Evolutionary conservation across 164 flowering plant genomes (phyloP).

Genomic region (Vitis amurensis): DNA sequence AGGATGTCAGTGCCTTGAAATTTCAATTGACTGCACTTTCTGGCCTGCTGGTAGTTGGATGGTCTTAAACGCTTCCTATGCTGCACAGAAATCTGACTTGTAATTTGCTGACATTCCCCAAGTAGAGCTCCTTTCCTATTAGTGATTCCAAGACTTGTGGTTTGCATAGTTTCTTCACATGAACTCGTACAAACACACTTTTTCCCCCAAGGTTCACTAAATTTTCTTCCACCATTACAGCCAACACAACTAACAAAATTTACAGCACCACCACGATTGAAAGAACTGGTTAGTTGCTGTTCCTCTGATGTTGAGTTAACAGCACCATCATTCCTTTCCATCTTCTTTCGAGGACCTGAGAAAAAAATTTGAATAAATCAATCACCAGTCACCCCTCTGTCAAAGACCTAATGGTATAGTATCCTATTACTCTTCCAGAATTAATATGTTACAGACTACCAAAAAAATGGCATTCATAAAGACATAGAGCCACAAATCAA

Average conservation of each 20-base stretch:
- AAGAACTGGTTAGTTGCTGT: conserved; percentile 11
- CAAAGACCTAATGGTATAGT: not conserved
- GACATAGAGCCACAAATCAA: not conserved
- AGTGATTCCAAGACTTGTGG: conserved; percentile 6
- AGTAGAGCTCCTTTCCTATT: conserved; percentile 5
- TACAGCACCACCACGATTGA: conserved; percentile 4
- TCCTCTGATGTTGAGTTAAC: conserved; percentile 13
- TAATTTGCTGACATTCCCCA: conserved; percentile 10
- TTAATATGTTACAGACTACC: not conserved
- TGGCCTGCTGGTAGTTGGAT: conserved; percentile 50
- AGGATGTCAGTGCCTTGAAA: conserved; percentile 5
- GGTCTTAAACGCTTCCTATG: conserved; percentile 38
- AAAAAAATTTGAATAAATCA: conserved; percentile 9
- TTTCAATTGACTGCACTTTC: conserved; percentile 30
- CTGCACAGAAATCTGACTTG: conserved; percentile 7
- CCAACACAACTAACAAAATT: conserved; percentile 14
- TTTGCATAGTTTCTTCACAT: conserved; percentile 8
- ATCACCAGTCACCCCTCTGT: not conserved
- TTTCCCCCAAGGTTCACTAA: conserved; percentile 9
- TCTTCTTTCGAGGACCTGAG: conserved; percentile 40
- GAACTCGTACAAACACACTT: conserved; percentile 8
- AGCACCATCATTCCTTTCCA: conserved; percentile 23
- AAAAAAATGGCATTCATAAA: no score
- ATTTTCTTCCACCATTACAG: conserved; percentile 9
- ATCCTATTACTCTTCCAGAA: not conserved